These are phyloP conservation scores for Aspergillus sclerotioniger DNA, from an alignment of 495 filamentous ascomycete species.

Conservation along the genomic window DNA sequence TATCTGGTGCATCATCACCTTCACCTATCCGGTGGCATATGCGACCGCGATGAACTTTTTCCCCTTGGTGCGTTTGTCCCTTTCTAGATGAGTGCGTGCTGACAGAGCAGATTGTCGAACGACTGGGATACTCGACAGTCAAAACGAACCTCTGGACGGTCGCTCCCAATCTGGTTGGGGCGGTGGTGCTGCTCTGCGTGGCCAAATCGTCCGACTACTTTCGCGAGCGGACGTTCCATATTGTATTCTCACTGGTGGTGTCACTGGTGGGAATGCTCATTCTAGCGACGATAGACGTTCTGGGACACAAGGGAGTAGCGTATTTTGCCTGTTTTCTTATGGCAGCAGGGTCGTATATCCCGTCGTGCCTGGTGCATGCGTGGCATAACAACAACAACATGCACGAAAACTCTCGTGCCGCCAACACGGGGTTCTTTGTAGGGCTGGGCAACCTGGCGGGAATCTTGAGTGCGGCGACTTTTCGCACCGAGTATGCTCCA, in stretches of 20 bases:
- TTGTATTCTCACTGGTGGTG: constrained; percentile 61
- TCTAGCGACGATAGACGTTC: constrained; percentile 60
- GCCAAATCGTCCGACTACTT: constrained; percentile 62
- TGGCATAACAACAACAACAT: constrained; percentile 77
- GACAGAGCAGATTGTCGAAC: constrained; percentile 47
- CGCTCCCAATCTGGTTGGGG: constrained; percentile 62
- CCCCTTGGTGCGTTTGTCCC: constrained; percentile 23
- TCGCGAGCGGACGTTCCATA: constrained; percentile 63
- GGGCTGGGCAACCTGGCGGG: constrained; percentile 72
- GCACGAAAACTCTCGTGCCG: constrained; percentile 56
- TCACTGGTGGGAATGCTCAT: constrained; percentile 70
- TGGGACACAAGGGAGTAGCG: constrained; percentile 54
- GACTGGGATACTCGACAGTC: constrained; percentile 56
- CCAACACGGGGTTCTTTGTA: constrained; percentile 46
- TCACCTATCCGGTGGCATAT: constrained; percentile 37
- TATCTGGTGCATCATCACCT: constrained; percentile 32
- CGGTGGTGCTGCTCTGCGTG: constrained; percentile 60
- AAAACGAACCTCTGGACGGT: constrained; percentile 73
- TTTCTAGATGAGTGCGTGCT: no score
- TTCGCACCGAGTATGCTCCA: constrained; percentile 62
- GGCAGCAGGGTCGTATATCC: constrained; percentile 55
- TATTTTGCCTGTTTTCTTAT: constrained; percentile 76
- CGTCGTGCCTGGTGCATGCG: constrained; percentile 38
- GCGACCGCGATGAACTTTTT: constrained; percentile 37
- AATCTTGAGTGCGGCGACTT: constrained; percentile 66